Evolutionary conservation across 1,284 basidiomycete genomes (phyloP).

Genomic region (Trichosporon faecale): DNA sequence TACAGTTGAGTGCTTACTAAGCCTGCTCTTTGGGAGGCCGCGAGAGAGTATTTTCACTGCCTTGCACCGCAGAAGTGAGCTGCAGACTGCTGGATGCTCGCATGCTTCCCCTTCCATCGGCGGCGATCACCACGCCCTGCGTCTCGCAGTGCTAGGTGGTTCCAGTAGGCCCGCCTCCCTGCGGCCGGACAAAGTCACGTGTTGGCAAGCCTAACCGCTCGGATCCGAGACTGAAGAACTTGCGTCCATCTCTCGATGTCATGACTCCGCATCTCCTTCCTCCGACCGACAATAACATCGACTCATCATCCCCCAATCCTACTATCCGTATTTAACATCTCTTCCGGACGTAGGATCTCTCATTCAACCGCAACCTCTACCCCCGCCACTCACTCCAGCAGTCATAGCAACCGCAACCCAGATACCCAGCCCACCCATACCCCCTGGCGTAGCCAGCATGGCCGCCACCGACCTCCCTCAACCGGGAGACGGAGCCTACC

Average conservation of each 20-base stretch:
- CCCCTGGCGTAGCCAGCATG: conserved; percentile 7
- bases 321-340: background rate
- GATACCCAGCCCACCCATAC: conserved; percentile 11
- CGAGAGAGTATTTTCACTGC: too few relatives aligned
- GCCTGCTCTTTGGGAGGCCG: background rate
- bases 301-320: conserved; percentile 9
- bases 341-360: background rate
- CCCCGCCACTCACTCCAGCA: background rate
- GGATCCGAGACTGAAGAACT: conserved; percentile 5
- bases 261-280: conserved; percentile 2
- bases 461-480: conserved; percentile 14
- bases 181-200: background rate
- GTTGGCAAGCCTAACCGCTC: background rate
- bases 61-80: too few relatives aligned
- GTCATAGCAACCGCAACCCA: background rate
- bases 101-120: too few relatives aligned
- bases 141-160: background rate
- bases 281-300: background rate
- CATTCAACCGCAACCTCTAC: background rate
- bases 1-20: background rate
- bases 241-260: conserved; percentile 4
- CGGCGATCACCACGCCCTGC: too few relatives aligned
- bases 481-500: conserved; percentile 28
- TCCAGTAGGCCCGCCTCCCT: background rate
- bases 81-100: too few relatives aligned